Conservation (phyloP, 805 yeast species). For the Wickerhamiella kazuoi region DNA sequence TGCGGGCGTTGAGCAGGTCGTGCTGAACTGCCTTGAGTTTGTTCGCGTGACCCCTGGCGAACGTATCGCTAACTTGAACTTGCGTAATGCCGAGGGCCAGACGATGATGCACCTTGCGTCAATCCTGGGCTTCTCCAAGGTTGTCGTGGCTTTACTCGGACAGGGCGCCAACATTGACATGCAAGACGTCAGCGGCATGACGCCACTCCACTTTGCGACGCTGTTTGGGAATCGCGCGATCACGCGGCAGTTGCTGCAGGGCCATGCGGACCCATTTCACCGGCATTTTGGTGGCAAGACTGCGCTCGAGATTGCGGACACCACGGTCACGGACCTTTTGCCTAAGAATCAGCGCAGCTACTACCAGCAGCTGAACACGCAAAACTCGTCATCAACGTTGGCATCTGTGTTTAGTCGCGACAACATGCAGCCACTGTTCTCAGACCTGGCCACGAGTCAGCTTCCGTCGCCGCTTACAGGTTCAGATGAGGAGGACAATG, state of each 20-base stretch:
- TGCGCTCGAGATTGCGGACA: slow-evolving; percentile 21
- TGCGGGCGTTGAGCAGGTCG: slow-evolving; percentile 12
- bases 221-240: slow-evolving; percentile 48
- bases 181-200: slow-evolving; percentile 62
- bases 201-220: slow-evolving; percentile 80
- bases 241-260: slow-evolving; percentile 12
- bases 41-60: slow-evolving; percentile 18
- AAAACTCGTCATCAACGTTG: slow-evolving; percentile 13
- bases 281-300: slow-evolving; percentile 20
- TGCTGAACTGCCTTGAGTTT: slow-evolving; percentile 15
- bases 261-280: slow-evolving; percentile 17
- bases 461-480: background rate
- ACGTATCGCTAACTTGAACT: slow-evolving; percentile 50
- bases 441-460: background rate
- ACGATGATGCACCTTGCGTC: slow-evolving; percentile 76
- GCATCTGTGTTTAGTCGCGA: slow-evolving; percentile 7
- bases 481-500: background rate
- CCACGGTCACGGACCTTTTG: slow-evolving; percentile 13
- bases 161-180: slow-evolving; percentile 41
- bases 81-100: slow-evolving; percentile 71
- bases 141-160: slow-evolving; percentile 46
- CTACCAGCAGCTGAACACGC: slow-evolving; percentile 12
- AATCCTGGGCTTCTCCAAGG: slow-evolving; percentile 46
- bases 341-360: slow-evolving; percentile 15
- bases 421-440: background rate